A percentile compares a stretch with the other conserved stretches of the same genome.
phyloP scores from a whole-genome alignment of 495 filamentous ascomycete genomes.

The Neurospora sp. region DNA sequence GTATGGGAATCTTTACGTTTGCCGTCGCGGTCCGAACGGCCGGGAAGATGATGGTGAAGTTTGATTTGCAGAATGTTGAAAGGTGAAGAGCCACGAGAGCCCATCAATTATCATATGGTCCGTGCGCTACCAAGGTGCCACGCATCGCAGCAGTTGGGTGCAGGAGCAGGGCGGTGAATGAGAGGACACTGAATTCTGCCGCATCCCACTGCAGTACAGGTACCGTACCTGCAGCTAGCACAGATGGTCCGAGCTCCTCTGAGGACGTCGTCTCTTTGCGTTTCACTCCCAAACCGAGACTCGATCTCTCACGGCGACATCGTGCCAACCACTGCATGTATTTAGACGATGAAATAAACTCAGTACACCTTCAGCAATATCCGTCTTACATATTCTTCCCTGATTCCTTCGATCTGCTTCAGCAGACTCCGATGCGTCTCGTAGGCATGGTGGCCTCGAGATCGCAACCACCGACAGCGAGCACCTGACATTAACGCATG shows the following conservation, averaged over 20 bases:
- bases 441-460: not conserved
- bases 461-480: not conserved
- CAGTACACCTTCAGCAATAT: not conserved
- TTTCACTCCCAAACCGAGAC: not conserved
- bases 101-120: not conserved
- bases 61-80: not conserved
- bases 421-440: not conserved
- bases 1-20: not conserved
- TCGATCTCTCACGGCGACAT: not conserved
- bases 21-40: not conserved
- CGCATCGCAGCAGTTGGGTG: not conserved
- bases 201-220: not conserved
- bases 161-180: not conserved
- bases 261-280: not conserved
- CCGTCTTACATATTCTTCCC: not conserved
- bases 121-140: not conserved
- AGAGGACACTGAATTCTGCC: not conserved
- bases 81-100: not conserved
- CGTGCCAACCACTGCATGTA: not conserved
- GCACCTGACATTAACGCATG: not conserved
- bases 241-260: not conserved
- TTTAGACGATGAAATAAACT: not conserved
- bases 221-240: not conserved
- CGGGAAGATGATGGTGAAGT: not conserved
- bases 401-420: not conserved